A percentile compares a stretch with the other conserved stretches of the same genome.
These are phyloP conservation scores for Choiromyces venosus DNA, from an alignment of 495 filamentous ascomycete genomes.

Conservation along the genomic window DNA sequence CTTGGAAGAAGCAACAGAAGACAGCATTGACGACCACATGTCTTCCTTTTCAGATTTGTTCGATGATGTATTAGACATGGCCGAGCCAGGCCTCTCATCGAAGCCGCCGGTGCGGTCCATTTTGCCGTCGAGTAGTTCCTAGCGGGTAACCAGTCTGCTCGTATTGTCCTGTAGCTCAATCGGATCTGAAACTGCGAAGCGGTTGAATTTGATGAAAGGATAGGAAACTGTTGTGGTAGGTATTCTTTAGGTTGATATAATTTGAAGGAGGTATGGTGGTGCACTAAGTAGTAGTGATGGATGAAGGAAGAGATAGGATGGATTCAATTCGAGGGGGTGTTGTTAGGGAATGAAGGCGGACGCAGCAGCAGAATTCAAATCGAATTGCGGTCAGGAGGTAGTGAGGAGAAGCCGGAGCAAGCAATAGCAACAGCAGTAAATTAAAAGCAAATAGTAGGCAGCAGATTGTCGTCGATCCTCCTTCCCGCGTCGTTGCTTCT, in stretches of 20 bases:
- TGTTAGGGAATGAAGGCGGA: neutral
- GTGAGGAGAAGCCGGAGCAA: neutral
- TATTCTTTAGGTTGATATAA: neutral
- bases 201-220: neutral
- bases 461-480: constrained; percentile 21
- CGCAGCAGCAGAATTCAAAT: neutral
- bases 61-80: constrained; percentile 42
- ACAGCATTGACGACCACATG: constrained; percentile 92
- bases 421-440: neutral
- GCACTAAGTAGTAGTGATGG: neutral
- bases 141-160: neutral
- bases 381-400: neutral
- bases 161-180: neutral
- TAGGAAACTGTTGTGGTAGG: neutral
- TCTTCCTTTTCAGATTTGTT: constrained; percentile 71
- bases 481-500: constrained; percentile 6
- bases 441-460: neutral
- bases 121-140: neutral
- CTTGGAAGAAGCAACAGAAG: constrained; percentile 83
- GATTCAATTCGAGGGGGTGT: neutral
- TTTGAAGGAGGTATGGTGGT: neutral
- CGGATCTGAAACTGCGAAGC: neutral
- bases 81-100: constrained; percentile 46
- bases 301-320: neutral
- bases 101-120: constrained; percentile 36